These are phyloP conservation scores for Yamadazyma mexicana DNA, from an alignment of 1,139 yeast genomes.

Conservation along the genomic window DNA sequence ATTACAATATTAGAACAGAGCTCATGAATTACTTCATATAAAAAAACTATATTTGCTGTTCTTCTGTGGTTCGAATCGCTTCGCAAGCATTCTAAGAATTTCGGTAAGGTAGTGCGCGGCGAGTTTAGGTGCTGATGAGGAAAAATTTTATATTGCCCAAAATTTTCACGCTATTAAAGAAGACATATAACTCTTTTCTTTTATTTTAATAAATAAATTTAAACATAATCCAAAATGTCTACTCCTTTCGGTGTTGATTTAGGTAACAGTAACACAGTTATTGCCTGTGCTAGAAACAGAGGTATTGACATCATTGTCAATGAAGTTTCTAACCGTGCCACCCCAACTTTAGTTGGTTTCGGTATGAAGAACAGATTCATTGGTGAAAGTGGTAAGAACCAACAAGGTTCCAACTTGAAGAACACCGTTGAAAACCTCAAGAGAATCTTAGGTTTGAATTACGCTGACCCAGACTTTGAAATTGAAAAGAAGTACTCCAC, in stretches of 20 bases:
- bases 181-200: not conserved
- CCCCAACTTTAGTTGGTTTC: constrained; percentile 94
- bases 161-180: constrained; percentile 2
- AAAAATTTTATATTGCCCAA: constrained; percentile 13
- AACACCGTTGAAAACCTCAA: constrained; percentile 94
- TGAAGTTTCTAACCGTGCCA: constrained; percentile 96
- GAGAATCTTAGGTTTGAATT: constrained; percentile 81
- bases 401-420: constrained; percentile 93
- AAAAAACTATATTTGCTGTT: too few species aligned
- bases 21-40: constrained; percentile 3
- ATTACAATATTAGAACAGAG: constrained; percentile 55
- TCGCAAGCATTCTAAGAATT: constrained; percentile 7
- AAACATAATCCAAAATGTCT: constrained; percentile 32
- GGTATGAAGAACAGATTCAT: constrained; percentile 86
- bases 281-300: constrained; percentile 98
- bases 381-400: constrained; percentile 95
- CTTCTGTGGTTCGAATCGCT: constrained; percentile 1
- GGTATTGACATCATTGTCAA: constrained; percentile 98
- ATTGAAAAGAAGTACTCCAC: constrained; percentile 75
- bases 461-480: constrained; percentile 75
- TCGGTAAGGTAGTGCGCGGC: constrained; percentile 1
- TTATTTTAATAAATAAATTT: not conserved
- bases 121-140: constrained; percentile 7
- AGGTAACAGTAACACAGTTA: constrained; percentile 91
- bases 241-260: constrained; percentile 98